A percentile compares a stretch with the other conserved stretches of the same genome.
phyloP scores from a whole-genome alignment of 148 eudicot genomes.

The Spergularia marina region DNA sequence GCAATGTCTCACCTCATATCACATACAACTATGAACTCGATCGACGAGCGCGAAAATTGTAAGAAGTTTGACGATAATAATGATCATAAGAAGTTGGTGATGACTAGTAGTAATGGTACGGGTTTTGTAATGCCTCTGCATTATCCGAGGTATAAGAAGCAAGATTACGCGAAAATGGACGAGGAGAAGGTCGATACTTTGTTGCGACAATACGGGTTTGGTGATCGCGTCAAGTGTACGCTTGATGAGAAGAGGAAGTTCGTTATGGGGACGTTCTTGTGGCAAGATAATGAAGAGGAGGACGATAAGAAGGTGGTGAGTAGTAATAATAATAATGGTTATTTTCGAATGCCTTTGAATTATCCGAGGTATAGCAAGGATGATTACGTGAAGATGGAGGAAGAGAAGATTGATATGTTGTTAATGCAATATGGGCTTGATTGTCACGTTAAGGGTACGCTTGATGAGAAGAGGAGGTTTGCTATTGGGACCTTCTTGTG shows the following conservation, averaged over 20 bases:
- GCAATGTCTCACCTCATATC: slow-evolving; percentile 11
- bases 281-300: not conserved
- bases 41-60: not conserved
- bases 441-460: not conserved
- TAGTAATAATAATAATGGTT: too few species aligned
- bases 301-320: too few species aligned
- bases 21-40: not conserved
- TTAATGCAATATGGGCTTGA: not conserved
- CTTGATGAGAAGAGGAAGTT: not conserved
- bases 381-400: not conserved
- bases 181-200: not conserved
- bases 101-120: not conserved
- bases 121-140: not conserved
- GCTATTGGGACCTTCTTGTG: not conserved
- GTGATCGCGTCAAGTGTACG: not conserved
- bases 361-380: not conserved
- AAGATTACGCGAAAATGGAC: not conserved
- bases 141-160: not conserved
- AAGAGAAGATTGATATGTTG: not conserved
- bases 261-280: not conserved
- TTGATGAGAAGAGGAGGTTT: not conserved
- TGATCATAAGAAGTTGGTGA: not conserved
- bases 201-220: not conserved
- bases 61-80: not conserved
- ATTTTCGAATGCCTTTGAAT: not conserved